These are phyloP conservation scores for Candida verbasci DNA, from an alignment of 805 yeast species.

Conservation along the genomic window DNA sequence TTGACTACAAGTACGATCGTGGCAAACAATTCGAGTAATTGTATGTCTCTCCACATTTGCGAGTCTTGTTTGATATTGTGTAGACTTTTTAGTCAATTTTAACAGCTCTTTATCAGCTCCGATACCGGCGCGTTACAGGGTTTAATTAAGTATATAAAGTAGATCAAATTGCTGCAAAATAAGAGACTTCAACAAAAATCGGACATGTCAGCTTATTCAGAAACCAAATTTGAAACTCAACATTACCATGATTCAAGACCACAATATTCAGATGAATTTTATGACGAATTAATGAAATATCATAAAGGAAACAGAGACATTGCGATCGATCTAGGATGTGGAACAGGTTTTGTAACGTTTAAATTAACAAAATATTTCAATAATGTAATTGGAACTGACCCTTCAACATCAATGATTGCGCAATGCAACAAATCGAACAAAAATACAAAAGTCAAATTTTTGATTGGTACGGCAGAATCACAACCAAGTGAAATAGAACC, in stretches of 20 bases:
- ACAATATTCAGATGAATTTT: conserved; percentile 45
- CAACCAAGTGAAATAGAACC: conserved; percentile 16
- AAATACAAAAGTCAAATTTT: conserved; percentile 16
- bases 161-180: too few species aligned
- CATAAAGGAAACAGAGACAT: conserved; percentile 8
- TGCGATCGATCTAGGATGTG: conserved; percentile 73
- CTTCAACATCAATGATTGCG: conserved; percentile 16
- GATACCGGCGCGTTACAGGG: too few species aligned
- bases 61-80: too few species aligned
- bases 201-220: conserved; percentile 64
- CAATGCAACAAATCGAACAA: conserved; percentile 15
- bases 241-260: conserved; percentile 63
- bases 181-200: too few species aligned
- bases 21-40: too few species aligned
- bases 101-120: too few species aligned
- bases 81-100: too few species aligned
- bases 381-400: conserved; percentile 59
- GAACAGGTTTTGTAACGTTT: conserved; percentile 71
- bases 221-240: conserved; percentile 44
- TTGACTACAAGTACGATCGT: too few species aligned
- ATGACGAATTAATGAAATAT: conserved; percentile 13
- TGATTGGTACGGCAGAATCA: conserved; percentile 22
- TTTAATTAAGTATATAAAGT: too few species aligned
- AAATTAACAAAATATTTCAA: conserved; percentile 44
- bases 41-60: too few species aligned